phyloP scores from a whole-genome alignment of 2,329 filamentous ascomycete genomes.

The Fonsecaea multimorphosa region DNA sequence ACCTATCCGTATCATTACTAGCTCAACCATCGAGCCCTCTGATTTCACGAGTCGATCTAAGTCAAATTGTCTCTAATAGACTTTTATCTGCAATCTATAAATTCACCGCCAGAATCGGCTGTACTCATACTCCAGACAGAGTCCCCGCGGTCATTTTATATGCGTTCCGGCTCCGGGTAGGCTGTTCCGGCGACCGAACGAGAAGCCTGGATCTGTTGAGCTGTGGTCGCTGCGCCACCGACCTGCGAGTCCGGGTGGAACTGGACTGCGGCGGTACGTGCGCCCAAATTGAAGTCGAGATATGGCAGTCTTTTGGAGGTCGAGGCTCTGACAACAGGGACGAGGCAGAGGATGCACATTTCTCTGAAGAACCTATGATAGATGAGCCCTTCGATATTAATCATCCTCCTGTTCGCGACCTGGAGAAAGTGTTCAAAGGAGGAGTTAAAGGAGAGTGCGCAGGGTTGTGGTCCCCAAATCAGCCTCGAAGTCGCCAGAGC shows the following conservation, averaged over 20 bases:
- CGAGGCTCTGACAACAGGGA: slow-evolving; percentile 25
- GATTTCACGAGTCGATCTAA: neutral
- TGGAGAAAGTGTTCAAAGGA: neutral
- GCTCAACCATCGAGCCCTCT: neutral
- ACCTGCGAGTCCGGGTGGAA: slow-evolving; percentile 27
- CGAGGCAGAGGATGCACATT: slow-evolving; percentile 19
- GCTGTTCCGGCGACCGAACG: too few species aligned
- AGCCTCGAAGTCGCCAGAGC: neutral
- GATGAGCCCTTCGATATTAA: neutral
- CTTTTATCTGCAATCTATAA: neutral
- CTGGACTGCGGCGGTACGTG: slow-evolving; percentile 23
- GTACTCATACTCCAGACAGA: neutral
- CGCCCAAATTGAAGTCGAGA: slow-evolving; percentile 30
- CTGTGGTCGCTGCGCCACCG: slow-evolving; percentile 17
- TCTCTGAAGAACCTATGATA: neutral
- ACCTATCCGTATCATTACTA: slow-evolving; percentile 25
- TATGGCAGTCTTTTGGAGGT: slow-evolving; percentile 25
- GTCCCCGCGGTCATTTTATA: neutral
- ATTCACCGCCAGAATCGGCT: neutral
- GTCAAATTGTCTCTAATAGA: neutral
- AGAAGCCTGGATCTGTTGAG: too few species aligned
- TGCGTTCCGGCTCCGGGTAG: too few species aligned
- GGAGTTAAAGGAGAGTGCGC: neutral
- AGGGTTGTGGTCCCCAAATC: neutral
- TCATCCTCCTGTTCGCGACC: neutral